Evolutionary conservation across 768 basidiomycete species (phyloP).

Genomic region (Sistotremastrum suecicum): DNA sequence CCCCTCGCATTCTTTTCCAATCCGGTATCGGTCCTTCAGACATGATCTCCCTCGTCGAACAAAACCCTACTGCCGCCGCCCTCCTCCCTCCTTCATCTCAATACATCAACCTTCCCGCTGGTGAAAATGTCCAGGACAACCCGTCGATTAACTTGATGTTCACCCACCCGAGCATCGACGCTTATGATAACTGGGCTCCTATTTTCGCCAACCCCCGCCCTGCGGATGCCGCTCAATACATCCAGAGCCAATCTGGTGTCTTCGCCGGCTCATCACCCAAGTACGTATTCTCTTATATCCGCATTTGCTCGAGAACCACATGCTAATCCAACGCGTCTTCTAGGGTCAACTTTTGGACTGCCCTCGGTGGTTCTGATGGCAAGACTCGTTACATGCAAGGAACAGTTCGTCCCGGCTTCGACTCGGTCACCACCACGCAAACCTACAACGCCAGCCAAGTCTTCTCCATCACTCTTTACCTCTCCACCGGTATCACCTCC

Average conservation of each 20-base stretch:
- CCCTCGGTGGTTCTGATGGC: conserved; percentile 31
- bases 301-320: neutral
- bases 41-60: conserved; percentile 36
- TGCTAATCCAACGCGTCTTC: too few species aligned
- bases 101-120: conserved; percentile 49
- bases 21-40: conserved; percentile 49
- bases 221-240: conserved; percentile 43
- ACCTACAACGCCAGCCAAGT: conserved; percentile 41
- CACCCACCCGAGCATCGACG: conserved; percentile 46
- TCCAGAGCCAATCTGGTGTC: conserved; percentile 35
- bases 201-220: conserved; percentile 40
- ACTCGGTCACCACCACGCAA: conserved; percentile 31
- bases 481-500: conserved; percentile 48
- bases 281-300: conserved; percentile 13
- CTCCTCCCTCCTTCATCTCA: conserved; percentile 32
- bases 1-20: conserved; percentile 42
- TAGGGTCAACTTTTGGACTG: conserved; percentile 42
- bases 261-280: conserved; percentile 42
- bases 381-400: conserved; percentile 47
- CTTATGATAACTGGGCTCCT: conserved; percentile 52
- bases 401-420: conserved; percentile 46
- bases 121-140: conserved; percentile 43
- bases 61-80: conserved; percentile 29
- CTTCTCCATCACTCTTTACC: conserved; percentile 49
- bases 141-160: conserved; percentile 54